Evolutionary conservation across 176 grass and related monocot genomes (phyloP), one percentile per base, ranked within the genome.

Genomic region (Puya raimondii): DNA sequence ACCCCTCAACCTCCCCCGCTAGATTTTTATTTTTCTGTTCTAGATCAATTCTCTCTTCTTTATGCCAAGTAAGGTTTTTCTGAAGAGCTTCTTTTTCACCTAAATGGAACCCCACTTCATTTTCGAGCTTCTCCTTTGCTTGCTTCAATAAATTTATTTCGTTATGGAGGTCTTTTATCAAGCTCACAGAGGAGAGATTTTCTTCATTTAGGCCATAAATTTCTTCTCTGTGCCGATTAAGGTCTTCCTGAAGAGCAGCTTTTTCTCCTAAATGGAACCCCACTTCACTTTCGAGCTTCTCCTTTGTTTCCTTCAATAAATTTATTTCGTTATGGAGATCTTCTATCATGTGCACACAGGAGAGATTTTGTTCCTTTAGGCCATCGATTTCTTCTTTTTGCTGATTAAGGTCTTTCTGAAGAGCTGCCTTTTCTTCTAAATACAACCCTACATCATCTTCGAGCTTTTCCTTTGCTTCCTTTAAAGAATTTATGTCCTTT

Each of bases 81-180:
- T 80, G 83, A 90, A 90, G 79, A 48, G 56, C 68, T 69, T 90
- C 75, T 76, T 90, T 94, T 81, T 94, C 86, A 74, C 65, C 82
- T 67, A 90, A 66, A 68, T 87, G 91, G 63, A 82, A 75, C 47
- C 70, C 75, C 29, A 86, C 64, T 73, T 89, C 80, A 84, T 57
- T 86, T 65, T 82, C 71, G 76, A 84, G 80, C 78, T 78, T 74
- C 67, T 79, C 74, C 66, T 84, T 89, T 57, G 71, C 81, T 86
- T 86, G 80, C 54, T 22, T 84, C 71, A 81, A 66, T 9, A 56
- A 71, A 56, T 51, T 77, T 66, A 78, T 77, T 64, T 89, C 79
- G 64, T 79, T 50, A 47, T 23, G 68, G 33, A 89, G 80, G 73
- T 87, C 72, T 56, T 81, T 87, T 82, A 84, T 86, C 68, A 84